Conservation (phyloP, 2,329 filamentous ascomycete genomes). For the Scedosporium aurantiacum region DNA sequence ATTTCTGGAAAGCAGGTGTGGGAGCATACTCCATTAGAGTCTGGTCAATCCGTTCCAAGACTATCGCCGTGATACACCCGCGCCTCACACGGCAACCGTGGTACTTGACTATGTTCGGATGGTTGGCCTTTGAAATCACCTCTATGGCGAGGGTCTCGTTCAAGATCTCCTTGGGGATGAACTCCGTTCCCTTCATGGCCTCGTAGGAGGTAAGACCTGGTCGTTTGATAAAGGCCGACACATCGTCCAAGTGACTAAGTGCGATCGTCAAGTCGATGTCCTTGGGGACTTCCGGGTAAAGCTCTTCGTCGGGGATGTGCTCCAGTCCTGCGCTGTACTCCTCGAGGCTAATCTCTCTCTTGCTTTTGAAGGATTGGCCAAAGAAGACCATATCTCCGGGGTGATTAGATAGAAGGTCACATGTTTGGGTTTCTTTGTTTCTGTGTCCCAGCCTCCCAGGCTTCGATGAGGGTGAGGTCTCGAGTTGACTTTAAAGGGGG, state of each 20-base stretch:
- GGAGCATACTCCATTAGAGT: constrained; percentile 10
- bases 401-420: too few species aligned
- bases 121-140: constrained; percentile 11
- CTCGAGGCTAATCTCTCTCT: too few species aligned
- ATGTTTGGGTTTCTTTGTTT: too few species aligned
- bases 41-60: constrained; percentile 12
- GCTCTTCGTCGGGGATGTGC: background rate
- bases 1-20: too few species aligned
- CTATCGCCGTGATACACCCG: constrained; percentile 15
- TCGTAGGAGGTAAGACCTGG: background rate
- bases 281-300: background rate
- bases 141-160: constrained; percentile 14
- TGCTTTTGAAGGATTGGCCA: too few species aligned
- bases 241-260: background rate
- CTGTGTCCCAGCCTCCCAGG: too few species aligned
- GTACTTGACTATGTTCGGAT: constrained; percentile 18
- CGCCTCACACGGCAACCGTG: constrained; percentile 16
- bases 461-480: too few species aligned
- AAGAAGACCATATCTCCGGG: too few species aligned
- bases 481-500: too few species aligned
- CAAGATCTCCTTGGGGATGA: background rate
- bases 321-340: too few species aligned
- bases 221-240: background rate
- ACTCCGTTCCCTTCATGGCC: background rate
- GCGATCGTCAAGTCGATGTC: background rate